Base-by-base conservation (phyloP, 2,329 filamentous ascomycete species). In the Fusarium brevicatenulatum region DNA sequence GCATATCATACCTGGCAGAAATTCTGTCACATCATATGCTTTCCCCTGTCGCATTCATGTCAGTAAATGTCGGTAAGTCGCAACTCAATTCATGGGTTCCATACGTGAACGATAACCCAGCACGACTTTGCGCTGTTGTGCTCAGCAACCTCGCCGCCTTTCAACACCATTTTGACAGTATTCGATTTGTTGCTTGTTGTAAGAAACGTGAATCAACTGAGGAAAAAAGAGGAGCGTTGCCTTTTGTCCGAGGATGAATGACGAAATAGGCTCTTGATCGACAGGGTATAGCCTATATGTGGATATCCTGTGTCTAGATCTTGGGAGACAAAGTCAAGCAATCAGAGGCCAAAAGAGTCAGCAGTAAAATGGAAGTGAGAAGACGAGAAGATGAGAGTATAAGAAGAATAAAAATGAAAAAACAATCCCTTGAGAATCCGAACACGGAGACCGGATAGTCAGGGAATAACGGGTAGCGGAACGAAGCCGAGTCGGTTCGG, bases 11-110 rank as follows among this genome's bases (percentile, higher is more conserved):
- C 91, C 91, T 60, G 93, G 92, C n/a, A 97, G 83, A 81, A 96
- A 96, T 47, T 95, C 93, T 8, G 94, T 97, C 66, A 97, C 93
- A 86, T 97, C 94, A 84, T 97, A 97, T 64, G 91, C 93, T 83
- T 93, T 93, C 68, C 93, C 89, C 87, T 91, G 71, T 72, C 55
- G 65, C 66, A 25, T 25, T 8, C 36, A 47, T 42, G 68, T 77
- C 52, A 77, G 72, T 69, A 68, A 73, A 54, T 40, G 55, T 68
- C 47, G 55, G 37, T 53, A 40, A 55, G 50, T 55, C 55, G 39
- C 53, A 37, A 50, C 19, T 50, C 19, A 23, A 30, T 58, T 37
- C 55, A 34, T 16, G 58, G n/a, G 15, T 25, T 42, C 59, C 84
- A 71, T 82, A 90, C 93, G 83, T 97, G 93, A 68, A 97, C 89